These are phyloP conservation scores for Aureococcus anophagefferens DNA, from an alignment of 108 stramenopile genomes.

Conservation along the genomic window DNA sequence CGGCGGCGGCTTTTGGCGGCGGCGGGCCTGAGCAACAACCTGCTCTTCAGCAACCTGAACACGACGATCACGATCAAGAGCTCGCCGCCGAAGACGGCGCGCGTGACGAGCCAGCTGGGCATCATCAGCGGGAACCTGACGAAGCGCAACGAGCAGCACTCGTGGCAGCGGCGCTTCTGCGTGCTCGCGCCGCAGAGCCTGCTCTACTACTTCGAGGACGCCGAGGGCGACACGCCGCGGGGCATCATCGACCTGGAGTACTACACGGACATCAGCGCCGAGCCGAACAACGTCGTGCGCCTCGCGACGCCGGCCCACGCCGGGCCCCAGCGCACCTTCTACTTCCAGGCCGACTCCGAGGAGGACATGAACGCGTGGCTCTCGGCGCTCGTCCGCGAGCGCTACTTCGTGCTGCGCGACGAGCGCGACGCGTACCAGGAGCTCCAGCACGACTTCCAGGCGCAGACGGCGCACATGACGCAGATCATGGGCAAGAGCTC, in stretches of 20 bases:
- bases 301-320: not conserved
- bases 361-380: conserved; percentile 4
- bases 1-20: not conserved
- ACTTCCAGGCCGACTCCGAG: conserved; percentile 8
- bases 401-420: conserved; percentile 7
- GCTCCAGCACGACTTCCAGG: conserved; percentile 4
- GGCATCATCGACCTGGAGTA: conserved; percentile 19
- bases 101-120: not conserved
- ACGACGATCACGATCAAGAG: not conserved
- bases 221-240: conserved; percentile 2
- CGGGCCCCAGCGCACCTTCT: not conserved
- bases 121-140: conserved; percentile 2
- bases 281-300: not conserved
- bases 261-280: not conserved
- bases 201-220: conserved; percentile 18
- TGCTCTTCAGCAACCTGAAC: not conserved
- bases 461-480: not conserved
- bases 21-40: not conserved
- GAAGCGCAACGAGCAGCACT: conserved; percentile 16
- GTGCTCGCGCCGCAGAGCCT: conserved; percentile 9
- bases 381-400: conserved; percentile 9
- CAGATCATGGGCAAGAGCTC: not conserved
- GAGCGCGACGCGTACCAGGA: conserved; percentile 19
- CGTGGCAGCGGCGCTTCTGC: conserved; percentile 9
- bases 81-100: not conserved